Evolutionary conservation across 2,329 filamentous ascomycete genomes (phyloP), one percentile per base, ranked within the genome.

Genomic region (Cercospora sojina): DNA sequence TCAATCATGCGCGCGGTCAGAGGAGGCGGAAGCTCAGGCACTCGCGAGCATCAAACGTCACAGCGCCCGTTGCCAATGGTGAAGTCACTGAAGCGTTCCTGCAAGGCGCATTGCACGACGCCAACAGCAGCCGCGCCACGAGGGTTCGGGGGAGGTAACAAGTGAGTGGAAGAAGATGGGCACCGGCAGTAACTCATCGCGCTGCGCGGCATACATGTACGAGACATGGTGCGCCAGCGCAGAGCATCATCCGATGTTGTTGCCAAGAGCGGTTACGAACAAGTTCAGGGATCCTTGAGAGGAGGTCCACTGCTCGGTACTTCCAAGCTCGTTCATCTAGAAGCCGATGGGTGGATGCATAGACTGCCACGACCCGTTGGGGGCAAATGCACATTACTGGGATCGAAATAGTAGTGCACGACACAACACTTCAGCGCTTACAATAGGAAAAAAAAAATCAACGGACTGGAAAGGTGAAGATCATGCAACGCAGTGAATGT

Each of bases 71-170:
- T 56, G 43, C 43, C 43, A 49, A 49, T 56, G 25, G 51, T 59
- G 57, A 59, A 47, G 32, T 59, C 32, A 59, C 25, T 31, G 51
- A n/a, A 27, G 25, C 51, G 51, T 25, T 27, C 51, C 51, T 56
- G 51, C 51, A 20, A 35, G 31, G 53, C 53, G 31, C 53, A 35
- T 31, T 35, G 53, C 53, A 32, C 53, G n/a, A 35, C 27, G 53
- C 53, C 38, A 18, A 25, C 16, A 41, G 49, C 29, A 53, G 62
- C 23, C 35, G 53, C 62, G 49, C 58, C 27, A 57, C 57, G 32
- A 31, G 35, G 41, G 18, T 31, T 59, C 51, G 32, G 51, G 18
- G 35, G 27, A 23, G 29, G 8, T 8, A 4, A 23, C 16, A 13
- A 32, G 53, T 31, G 53, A 32, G 31, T 57, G 29, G n/a, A 32